Conservation (phyloP, 1,284 basidiomycete genomes). For the Moesziomyces sp. region DNA sequence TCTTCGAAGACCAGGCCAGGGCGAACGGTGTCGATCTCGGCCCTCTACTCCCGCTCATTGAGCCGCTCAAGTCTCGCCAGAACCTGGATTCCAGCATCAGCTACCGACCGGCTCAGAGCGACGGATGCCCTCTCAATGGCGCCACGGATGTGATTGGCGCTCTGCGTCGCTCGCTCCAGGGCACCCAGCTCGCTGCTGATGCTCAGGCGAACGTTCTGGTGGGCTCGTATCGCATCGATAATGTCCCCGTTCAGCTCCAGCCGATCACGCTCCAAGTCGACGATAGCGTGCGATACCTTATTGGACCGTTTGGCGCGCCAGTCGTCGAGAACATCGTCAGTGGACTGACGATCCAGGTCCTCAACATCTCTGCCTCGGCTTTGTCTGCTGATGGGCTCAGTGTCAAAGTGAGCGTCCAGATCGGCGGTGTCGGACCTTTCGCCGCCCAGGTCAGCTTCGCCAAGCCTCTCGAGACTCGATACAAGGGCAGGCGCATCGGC, state of each 20-base stretch:
- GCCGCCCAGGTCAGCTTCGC: conserved; percentile 70
- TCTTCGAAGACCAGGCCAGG: conserved; percentile 73
- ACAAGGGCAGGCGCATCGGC: conserved; percentile 76
- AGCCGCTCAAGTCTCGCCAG: conserved; percentile 73
- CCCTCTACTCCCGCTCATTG: conserved; percentile 74
- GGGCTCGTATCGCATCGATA: conserved; percentile 70
- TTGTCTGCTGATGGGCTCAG: conserved; percentile 54
- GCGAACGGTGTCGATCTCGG: conserved; percentile 75
- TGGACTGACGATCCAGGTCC: conserved; percentile 73
- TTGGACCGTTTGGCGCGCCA: conserved; percentile 73
- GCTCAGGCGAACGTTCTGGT: conserved; percentile 48
- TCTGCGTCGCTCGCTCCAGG: conserved; percentile 74
- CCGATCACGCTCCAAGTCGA: conserved; percentile 76
- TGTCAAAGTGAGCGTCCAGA: conserved; percentile 67
- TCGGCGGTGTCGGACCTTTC: conserved; percentile 66
- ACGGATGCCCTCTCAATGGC: conserved; percentile 74
- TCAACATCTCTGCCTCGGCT: conserved; percentile 75
- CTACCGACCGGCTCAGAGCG: conserved; percentile 63
- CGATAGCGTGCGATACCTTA: conserved; percentile 75
- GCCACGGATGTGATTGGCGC: conserved; percentile 70
- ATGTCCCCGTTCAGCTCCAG: conserved; percentile 74
- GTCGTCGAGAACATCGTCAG: conserved; percentile 77
- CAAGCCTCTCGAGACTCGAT: conserved; percentile 72
- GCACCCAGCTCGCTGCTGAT: conserved; percentile 73
- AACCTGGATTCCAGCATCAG: conserved; percentile 74